Percentiles rank a stretch among this genome's conserved stretches.
These are phyloP conservation scores for Heliamphora pulchella DNA, from an alignment of 179 eudicot genomes.

Conservation along the genomic window DNA sequence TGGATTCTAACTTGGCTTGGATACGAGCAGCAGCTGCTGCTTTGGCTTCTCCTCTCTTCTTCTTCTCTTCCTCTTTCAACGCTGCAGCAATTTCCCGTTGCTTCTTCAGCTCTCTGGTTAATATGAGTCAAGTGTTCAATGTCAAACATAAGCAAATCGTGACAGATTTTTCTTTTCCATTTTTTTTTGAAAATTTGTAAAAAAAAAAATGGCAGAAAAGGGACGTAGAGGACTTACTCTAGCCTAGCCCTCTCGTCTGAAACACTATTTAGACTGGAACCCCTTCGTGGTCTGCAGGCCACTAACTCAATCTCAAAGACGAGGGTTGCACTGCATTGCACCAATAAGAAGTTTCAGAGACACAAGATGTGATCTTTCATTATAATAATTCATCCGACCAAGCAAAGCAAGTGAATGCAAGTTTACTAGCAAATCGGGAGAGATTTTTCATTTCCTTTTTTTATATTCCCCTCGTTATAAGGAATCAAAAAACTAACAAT, in stretches of 20 bases:
- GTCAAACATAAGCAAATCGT: constrained; percentile 14
- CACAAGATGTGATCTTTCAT: not conserved
- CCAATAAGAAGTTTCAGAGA: not conserved
- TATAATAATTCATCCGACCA: not conserved
- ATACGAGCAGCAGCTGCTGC: constrained; percentile 97
- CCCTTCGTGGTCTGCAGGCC: constrained; percentile 89
- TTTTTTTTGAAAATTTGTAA: too few species aligned
- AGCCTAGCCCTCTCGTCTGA: constrained; percentile 89
- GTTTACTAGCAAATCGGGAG: not conserved
- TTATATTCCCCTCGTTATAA: too few species aligned
- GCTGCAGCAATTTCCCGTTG: constrained; percentile 86
- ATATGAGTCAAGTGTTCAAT: not conserved
- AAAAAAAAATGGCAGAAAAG: not conserved
- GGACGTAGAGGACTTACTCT: constrained; percentile 46
- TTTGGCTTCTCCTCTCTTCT: constrained; percentile 91
- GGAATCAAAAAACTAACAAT: too few species aligned
- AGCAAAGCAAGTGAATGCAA: not conserved
- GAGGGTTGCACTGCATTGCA: constrained; percentile 71
- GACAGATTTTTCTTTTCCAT: too few species aligned
- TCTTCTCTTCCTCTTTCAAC: constrained; percentile 85
- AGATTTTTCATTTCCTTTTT: too few species aligned
- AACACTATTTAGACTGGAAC: constrained; percentile 63
- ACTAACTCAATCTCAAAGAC: constrained; percentile 85
- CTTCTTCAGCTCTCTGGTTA: constrained; percentile 67
- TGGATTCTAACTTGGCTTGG: constrained; percentile 91